Percentiles rank a stretch among this genome's conserved stretches.
Evolutionary conservation across 345 rosid species (phyloP).

Genomic region (Citrus reticulata): DNA sequence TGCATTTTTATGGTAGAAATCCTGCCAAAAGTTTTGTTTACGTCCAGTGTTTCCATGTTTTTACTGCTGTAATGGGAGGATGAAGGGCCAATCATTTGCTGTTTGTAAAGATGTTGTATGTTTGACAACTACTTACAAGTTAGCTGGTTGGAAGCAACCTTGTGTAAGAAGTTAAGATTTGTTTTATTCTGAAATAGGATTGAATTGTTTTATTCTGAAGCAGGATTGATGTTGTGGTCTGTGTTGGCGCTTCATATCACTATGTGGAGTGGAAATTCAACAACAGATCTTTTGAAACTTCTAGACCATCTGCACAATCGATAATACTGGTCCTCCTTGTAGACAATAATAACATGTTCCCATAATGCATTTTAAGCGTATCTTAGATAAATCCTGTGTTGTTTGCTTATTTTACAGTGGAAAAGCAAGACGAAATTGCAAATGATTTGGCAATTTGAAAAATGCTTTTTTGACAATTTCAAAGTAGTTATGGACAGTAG

Average conservation of each 20-base stretch:
- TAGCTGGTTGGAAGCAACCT: not conserved
- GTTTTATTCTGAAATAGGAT: not conserved
- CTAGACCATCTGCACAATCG: not conserved
- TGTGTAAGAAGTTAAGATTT: not conserved
- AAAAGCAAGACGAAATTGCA: not conserved
- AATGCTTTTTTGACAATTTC: not conserved
- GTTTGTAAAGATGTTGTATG: not conserved
- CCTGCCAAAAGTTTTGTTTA: constrained; percentile 2
- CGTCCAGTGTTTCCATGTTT: not conserved
- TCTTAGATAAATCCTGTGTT: not conserved
- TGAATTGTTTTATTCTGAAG: not conserved
- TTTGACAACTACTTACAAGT: not conserved
- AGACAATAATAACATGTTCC: not conserved
- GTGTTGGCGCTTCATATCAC: not conserved
- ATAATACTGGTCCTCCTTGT: not conserved
- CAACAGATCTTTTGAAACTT: not conserved
- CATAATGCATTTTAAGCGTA: not conserved
- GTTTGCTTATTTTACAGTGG: not conserved
- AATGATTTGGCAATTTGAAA: not conserved
- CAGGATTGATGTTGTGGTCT: not conserved
- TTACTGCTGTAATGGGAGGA: not conserved
- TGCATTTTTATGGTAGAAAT: not conserved
- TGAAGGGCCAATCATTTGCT: not conserved
- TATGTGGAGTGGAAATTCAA: not conserved
- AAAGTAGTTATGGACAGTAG: not conserved